Evolutionary conservation across 306 rosid species (phyloP), one percentile per base, ranked within the genome.

Genomic region (Lablab purpureus): DNA sequence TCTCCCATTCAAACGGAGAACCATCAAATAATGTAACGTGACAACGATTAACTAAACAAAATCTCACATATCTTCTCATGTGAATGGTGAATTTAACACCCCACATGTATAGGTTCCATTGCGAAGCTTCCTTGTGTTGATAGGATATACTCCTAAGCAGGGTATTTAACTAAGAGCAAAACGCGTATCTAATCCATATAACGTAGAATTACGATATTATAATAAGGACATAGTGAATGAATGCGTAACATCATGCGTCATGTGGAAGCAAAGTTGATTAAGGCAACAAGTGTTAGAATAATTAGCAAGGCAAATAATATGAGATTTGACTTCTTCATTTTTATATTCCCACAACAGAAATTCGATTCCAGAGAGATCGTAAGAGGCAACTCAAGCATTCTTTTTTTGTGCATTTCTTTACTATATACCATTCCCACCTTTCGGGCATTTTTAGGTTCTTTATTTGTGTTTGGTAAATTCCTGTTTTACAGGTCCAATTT

Each of bases 1-100:
- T 87, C 91, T 90, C 93, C 94, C 76, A 73, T 87, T 88, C 90
- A 91, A 75, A 91, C 66, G 94, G 91, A 89, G 88, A 85, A 77
- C 79, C 85, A 79, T 76, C 87, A 54, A 89, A 89, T 81, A 80
- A 83, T 80, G 84, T 85, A 85, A 73, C 89, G 88, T 81, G 84
- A 83, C 75, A 76, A 79, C 82, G 77, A 71, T 85, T 75, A 85
- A 81, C 83, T 71, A 67, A 54, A 74, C 67, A 51, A 80, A 82
- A 85, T 87, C 91, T 62, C 17, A 54, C 13, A 60, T 75, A 71
- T 87, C 88, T 75, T 84, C 77, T 90, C 96, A 91, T 90, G 92
- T 90, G 94, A 90, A 59, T 58, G 47, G 23, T 13, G 34, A 91
- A 90, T 88, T 82, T 78, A 83, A 74, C 58, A 60, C 81, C 84